Evolutionary conservation across 225 moss, liverwort and hornwort species (phyloP), one percentile per base, ranked within the genome.

Genomic region (Physcomitrium patens): DNA sequence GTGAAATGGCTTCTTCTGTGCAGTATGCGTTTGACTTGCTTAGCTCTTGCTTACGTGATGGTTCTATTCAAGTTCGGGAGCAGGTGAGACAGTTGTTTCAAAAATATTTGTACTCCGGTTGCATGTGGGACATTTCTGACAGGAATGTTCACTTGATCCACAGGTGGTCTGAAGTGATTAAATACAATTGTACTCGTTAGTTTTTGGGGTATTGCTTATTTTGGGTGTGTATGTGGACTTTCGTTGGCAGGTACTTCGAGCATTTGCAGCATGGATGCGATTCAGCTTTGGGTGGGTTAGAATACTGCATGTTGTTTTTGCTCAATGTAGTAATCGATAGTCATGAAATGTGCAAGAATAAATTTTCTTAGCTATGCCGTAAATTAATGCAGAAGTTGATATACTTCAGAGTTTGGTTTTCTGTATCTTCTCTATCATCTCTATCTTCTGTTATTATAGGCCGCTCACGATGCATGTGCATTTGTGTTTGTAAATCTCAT

Each of bases 261-360:
- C 94, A 62, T 99, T 99, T 85, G 87, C 94, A 76, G 87, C 94
- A 73, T 94, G 97, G 97, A 89, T 94, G 94, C 89, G 97, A 69
- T 78, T 99, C 37, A 90, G 91, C 75, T 90, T 85, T 79, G 97
- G 97, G 97, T 94, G 82, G 22, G 89, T 89, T 70, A 70, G 43
- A 74, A 70, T 77, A 54, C 66, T 20, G 26, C 65, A 47, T 69
- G 13, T 72, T 52, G 60, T 69, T 59, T 65, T 37, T 7, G 4
- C 31, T 37, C 31, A 37, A 37, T 37, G 31, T 4, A 37, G 31
- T 37, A 0, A 37, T 37, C 31, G 7, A 7, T 37, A 37, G 7
- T 37, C 2, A 37, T 7, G 31, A 37, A 37, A 4, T 37, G 31
- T 7, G 31, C 5, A 37, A 4, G 31, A 3, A 37, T 37, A 37